Conservation (phyloP, 495 filamentous ascomycete species). For the Ascodesmis nigricans region DNA sequence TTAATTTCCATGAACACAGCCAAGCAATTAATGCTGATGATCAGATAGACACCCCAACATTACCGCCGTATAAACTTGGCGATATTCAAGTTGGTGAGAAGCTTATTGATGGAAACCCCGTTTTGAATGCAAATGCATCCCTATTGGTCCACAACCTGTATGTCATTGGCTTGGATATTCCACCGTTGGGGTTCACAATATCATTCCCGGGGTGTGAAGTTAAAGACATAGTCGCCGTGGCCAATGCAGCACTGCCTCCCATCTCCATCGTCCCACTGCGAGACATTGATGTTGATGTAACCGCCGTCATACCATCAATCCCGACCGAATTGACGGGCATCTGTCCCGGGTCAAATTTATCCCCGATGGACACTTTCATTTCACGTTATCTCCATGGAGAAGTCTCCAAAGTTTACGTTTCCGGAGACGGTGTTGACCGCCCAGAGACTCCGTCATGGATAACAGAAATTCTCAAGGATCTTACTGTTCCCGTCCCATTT, state of each 20-base stretch:
- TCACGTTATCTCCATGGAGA: slow-evolving; percentile 60
- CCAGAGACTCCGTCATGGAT: slow-evolving; percentile 58
- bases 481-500: slow-evolving; percentile 68
- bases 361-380: slow-evolving; percentile 69
- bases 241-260: slow-evolving; percentile 44
- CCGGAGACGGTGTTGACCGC: slow-evolving; percentile 10
- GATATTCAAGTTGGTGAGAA: slow-evolving; percentile 54
- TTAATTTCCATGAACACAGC: too few relatives aligned
- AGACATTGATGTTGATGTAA: slow-evolving; percentile 42
- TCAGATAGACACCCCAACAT: slow-evolving; percentile 38
- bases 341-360: slow-evolving; percentile 53
- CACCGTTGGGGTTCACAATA: slow-evolving; percentile 61
- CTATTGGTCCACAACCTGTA: slow-evolving; percentile 47
- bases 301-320: slow-evolving; percentile 44
- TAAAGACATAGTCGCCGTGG: slow-evolving; percentile 37
- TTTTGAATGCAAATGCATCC: slow-evolving; percentile 57
- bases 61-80: slow-evolving; percentile 59
- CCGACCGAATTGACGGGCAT: slow-evolving; percentile 42
- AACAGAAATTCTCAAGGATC: slow-evolving; percentile 49
- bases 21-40: too few relatives aligned
- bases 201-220: slow-evolving; percentile 51
- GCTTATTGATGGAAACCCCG: slow-evolving; percentile 30
- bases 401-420: slow-evolving; percentile 55
- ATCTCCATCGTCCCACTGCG: slow-evolving; percentile 41
- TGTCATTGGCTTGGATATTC: slow-evolving; percentile 49